A percentile compares a stretch with the other conserved stretches of the same genome.
Evolutionary conservation across 305 asterid genomes (phyloP).

Genomic region (Ilex paraguariensis): DNA sequence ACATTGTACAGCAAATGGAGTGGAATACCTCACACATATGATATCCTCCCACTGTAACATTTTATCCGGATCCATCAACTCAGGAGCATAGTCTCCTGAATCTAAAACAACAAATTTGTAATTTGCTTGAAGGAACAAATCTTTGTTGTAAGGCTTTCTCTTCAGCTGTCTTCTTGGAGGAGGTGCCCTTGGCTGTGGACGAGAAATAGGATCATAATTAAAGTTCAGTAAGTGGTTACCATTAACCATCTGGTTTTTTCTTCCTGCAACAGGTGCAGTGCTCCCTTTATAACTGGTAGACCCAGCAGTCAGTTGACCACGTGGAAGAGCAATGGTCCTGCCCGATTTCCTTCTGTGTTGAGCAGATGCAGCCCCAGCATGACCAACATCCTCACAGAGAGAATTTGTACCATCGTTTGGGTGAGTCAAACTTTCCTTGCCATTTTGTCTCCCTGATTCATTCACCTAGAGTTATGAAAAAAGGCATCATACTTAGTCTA

Average conservation of each 20-base stretch:
- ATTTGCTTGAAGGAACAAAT: conserved; percentile 92
- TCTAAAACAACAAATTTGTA: conserved; percentile 86
- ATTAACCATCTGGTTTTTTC: conserved; percentile 57
- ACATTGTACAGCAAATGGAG: conserved; percentile 69
- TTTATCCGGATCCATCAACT: conserved; percentile 78
- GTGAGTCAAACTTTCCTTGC: conserved; percentile 25
- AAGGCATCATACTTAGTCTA: conserved; percentile 1
- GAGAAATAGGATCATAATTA: conserved; percentile 78
- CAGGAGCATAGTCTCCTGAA: conserved; percentile 58
- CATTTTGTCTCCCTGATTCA: conserved; percentile 22
- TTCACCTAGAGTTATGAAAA: conserved; percentile 40
- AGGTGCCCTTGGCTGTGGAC: conserved; percentile 55
- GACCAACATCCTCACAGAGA: conserved; percentile 22
- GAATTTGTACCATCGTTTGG: conserved; percentile 24
- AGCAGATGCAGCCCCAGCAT: conserved; percentile 20
- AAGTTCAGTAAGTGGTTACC: conserved; percentile 89
- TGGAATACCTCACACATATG: conserved; percentile 69
- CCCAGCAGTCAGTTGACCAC: conserved; percentile 25
- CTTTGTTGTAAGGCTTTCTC: conserved; percentile 89
- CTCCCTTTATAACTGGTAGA: conserved; percentile 36
- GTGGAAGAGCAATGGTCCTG: conserved; percentile 21
- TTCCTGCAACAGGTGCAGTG: conserved; percentile 41
- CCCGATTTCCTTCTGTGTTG: conserved; percentile 27
- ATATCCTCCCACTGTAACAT: conserved; percentile 90
- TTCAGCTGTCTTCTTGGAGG: conserved; percentile 53